Base-by-base conservation (phyloP, 345 rosid genomes). In the Firmiana major region DNA sequence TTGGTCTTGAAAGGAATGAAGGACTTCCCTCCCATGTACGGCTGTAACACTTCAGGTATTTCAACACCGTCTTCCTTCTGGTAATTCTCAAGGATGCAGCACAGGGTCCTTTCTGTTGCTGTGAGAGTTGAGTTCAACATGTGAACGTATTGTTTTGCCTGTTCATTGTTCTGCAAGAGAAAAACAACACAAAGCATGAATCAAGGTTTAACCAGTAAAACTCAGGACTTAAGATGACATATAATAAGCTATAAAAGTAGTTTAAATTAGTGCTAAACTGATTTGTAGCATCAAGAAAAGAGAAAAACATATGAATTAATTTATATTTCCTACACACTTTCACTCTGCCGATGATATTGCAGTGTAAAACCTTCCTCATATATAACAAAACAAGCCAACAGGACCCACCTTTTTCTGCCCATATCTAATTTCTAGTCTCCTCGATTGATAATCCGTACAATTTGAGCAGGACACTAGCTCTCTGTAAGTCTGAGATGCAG, bases 21-120 rank as follows among this genome's bases (percentile, higher is more conserved):
- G 19, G 83, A 69, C 75, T 85, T 86, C 64, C 97, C 98, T 3
- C 92, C 91, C 93, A 95, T 90, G 77, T 74, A 93, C 11, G 82
- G 86, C 81, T 76, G 86, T 64, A 93, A 77, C 48, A 74, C 88
- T 80, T 92, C 93, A 4, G 99, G 99, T 19, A 95, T 77, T 77
- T 89, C 97, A 3, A 93, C 94, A 22, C 99, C 94, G 63, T 87
- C 89, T 71, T 92, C 98, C 62, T 75, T 87, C 86, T 95, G 99
- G 83, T 89, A 87, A 83, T 92, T 95, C 82, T 95, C 99, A 0
- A 95, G 97, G 82, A 95, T 92, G 86, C 94, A 89, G 85, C 98
- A 95, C 21, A 95, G 80, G 26, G 99, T 93, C 86, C 99, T 95
- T 87, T 95, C 97, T 0, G 99, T 95, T 7, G 98, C 99, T 0